Conservation (phyloP, 2,329 filamentous ascomycete species). For the Cladosporium sp. region DNA sequence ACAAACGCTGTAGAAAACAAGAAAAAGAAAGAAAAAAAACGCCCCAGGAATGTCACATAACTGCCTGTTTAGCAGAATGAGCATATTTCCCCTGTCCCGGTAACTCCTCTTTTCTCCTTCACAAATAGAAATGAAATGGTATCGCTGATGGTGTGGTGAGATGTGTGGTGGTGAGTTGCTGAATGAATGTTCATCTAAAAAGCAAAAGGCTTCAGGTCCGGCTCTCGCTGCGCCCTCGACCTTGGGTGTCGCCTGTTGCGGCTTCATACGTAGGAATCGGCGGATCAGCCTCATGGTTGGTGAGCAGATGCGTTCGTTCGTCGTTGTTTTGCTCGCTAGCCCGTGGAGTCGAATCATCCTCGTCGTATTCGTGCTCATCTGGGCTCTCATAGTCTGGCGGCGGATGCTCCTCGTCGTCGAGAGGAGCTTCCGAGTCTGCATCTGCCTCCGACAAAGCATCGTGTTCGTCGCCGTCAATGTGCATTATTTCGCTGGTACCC, state of each 20-base stretch:
- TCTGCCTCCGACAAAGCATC: neutral
- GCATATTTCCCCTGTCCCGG: neutral
- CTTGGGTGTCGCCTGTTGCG: conserved; percentile 47
- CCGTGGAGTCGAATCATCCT: conserved; percentile 21
- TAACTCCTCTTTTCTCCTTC: neutral
- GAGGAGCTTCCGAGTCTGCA: neutral
- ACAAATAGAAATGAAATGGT: neutral
- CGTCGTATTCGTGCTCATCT: conserved; percentile 25
- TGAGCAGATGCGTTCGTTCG: conserved; percentile 10
- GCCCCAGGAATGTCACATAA: neutral
- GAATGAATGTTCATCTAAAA: too few relatives aligned
- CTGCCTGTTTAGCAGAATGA: neutral
- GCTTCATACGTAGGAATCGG: conserved; percentile 82
- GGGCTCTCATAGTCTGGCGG: conserved; percentile 50
- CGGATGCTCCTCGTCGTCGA: conserved; percentile 23
- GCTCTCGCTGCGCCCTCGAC: conserved; percentile 20
- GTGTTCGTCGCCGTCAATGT: neutral
- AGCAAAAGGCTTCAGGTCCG: neutral
- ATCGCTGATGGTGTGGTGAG: neutral
- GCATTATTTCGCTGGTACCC: conserved; percentile 19
- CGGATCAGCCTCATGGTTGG: conserved; percentile 38
- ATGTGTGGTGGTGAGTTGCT: too few relatives aligned
- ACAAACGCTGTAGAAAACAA: neutral
- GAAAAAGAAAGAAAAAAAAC: neutral
- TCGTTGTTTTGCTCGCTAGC: conserved; percentile 20